Base-by-base conservation (phyloP, 768 basidiomycete genomes). In the Neoboletus subvelutipes region DNA sequence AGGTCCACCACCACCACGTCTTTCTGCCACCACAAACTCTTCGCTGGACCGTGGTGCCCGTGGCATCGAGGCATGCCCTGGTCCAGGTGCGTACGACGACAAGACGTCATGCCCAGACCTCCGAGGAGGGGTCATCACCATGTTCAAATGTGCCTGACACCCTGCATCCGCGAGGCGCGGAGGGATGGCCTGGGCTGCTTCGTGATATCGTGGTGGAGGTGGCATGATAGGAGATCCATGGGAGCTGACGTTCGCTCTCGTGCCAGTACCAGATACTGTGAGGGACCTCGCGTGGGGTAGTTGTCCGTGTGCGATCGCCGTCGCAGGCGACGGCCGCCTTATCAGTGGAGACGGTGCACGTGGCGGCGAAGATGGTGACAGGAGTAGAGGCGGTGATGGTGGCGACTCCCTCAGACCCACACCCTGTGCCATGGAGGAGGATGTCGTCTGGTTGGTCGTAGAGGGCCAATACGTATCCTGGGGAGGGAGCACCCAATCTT, bases 81-180 rank as follows among this genome's bases (percentile, higher is more conserved):
- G 41, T 17, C 51, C 58, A 45, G 45, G 26, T 1, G 46, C 26
- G 31, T 59, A 58, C 26, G 54, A 12, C 28, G 55, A 50, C 45
- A 42, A 13, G 6, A 45, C 40, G 31, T 60, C 67, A 52, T 57
- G 60, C 8, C 51, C 58, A 57, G 63, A 33, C 48, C 58, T 60
- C 56, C 68, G 58, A 58, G 65, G 59, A 54, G 59, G 33, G 28
- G 20, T 61, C 48, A 40, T 55, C 29, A 37, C 39, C 54, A 58
- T 55, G 5, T 47, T 34, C 13, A 55, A 17, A 13, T 49, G 67
- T 69, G 45, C 67, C 64, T 67, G 68, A 59, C 59, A 55, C 49
- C 63, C 68, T 54, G 56, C 57, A 11, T 70, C 67, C 60, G 59
- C 50, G 54, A 65, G 68, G 65, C 61, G 63, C n/a, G 57, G 59